These are phyloP conservation scores for Penicillium sp. DNA, from an alignment of 2,329 filamentous ascomycete species.

Conservation along the genomic window DNA sequence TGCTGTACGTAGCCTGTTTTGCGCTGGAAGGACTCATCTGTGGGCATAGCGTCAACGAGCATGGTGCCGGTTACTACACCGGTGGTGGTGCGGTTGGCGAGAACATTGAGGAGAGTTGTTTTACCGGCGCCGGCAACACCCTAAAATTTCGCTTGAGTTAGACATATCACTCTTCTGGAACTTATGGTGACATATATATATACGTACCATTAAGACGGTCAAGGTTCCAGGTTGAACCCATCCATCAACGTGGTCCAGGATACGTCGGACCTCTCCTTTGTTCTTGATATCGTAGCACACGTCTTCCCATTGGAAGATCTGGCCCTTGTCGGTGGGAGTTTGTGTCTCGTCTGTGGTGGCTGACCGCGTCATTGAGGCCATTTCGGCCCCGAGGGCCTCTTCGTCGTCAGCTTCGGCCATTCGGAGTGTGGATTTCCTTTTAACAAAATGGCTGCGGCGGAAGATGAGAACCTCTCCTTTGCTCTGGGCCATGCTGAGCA, in stretches of 20 bases:
- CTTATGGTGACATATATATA: conserved; percentile 10
- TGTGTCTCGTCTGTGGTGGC: neutral
- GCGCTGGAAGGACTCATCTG: conserved; percentile 50
- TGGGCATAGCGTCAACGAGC: conserved; percentile 67
- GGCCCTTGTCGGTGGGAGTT: neutral
- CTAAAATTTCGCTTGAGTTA: conserved; percentile 19
- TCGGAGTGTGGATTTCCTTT: neutral
- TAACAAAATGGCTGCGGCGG: neutral
- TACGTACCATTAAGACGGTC: conserved; percentile 70
- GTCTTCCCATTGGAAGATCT: conserved; percentile 77
- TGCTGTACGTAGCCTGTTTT: conserved; percentile 49
- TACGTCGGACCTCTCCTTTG: conserved; percentile 67
- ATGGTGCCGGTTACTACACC: conserved; percentile 82
- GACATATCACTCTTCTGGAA: neutral
- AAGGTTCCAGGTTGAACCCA: conserved; percentile 88
- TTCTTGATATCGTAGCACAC: conserved; percentile 76
- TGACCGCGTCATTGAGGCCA: neutral
- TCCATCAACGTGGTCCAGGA: conserved; percentile 78
- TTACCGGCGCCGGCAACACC: conserved; percentile 83
- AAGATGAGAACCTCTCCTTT: neutral
- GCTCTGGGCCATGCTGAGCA: neutral
- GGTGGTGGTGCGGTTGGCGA: conserved; percentile 78
- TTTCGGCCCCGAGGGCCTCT: neutral
- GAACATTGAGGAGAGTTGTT: conserved; percentile 78
- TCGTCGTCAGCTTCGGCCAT: neutral